phyloP scores from a whole-genome alignment of 129 eudicot species.

The Tagetes patula region DNA sequence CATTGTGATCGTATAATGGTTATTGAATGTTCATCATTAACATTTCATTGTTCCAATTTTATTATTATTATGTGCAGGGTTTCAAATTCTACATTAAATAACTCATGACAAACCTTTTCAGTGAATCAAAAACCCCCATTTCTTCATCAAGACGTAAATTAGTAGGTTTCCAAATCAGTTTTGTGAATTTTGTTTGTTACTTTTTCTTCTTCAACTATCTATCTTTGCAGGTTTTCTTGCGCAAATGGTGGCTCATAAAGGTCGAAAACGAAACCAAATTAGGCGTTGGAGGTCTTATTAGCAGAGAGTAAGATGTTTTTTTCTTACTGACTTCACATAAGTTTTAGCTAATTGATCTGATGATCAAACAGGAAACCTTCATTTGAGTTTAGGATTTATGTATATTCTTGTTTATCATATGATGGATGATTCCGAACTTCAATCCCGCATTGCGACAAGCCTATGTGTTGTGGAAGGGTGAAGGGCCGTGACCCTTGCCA shows the following conservation, averaged over 20 bases:
- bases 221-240: constrained; percentile 44
- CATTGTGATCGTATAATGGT: not conserved
- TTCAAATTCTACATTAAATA: not conserved
- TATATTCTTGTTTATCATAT: not conserved
- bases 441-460: not conserved
- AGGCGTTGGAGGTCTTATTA: constrained; percentile 51
- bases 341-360: constrained; percentile 7
- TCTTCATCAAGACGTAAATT: constrained; percentile 29
- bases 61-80: not conserved
- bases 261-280: constrained; percentile 33
- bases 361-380: not conserved
- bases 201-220: not conserved
- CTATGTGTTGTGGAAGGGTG: too few relatives aligned
- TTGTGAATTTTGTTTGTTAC: not conserved
- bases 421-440: not conserved
- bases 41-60: not conserved
- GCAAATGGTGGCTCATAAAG: constrained; percentile 58
- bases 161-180: constrained; percentile 8
- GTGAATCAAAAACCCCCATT: constrained; percentile 22
- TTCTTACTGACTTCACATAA: not conserved
- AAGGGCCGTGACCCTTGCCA: too few relatives aligned
- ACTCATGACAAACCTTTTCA: constrained; percentile 5
- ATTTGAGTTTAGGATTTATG: constrained; percentile 17
- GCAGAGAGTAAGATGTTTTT: constrained; percentile 31
- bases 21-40: not conserved